Evolutionary conservation across 345 rosid species (phyloP).

Genomic region (Cardamine chenopodiifolia): DNA sequence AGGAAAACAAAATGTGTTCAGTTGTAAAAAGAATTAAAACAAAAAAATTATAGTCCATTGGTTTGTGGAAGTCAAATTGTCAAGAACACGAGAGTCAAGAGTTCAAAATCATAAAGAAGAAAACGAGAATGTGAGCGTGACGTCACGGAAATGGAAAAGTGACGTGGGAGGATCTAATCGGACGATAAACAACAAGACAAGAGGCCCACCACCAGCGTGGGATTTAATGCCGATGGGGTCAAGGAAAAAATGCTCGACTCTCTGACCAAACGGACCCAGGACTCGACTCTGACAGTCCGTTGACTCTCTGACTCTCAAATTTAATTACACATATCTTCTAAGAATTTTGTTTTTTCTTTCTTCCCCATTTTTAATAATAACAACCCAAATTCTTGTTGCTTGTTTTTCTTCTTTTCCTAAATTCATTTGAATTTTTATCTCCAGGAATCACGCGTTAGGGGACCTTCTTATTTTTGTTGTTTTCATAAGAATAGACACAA

Average conservation of each 20-base stretch:
- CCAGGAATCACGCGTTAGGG: slow-evolving; percentile 32
- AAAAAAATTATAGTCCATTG: not conserved
- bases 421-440: not conserved
- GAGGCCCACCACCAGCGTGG: slow-evolving; percentile 70
- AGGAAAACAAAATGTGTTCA: not conserved
- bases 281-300: slow-evolving; percentile 47
- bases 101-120: not conserved
- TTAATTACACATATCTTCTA: slow-evolving; percentile 31
- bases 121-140: slow-evolving; percentile 16
- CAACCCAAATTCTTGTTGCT: slow-evolving; percentile 2
- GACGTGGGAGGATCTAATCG: slow-evolving; percentile 28
- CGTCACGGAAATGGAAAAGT: slow-evolving; percentile 17
- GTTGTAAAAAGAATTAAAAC: not conserved
- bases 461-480: slow-evolving; percentile 22
- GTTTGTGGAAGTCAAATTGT: not conserved
- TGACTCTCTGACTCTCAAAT: slow-evolving; percentile 59
- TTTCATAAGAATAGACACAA: not conserved
- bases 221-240: slow-evolving; percentile 49
- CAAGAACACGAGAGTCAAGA: not conserved
- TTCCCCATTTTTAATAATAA: not conserved
- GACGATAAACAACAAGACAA: slow-evolving; percentile 34
- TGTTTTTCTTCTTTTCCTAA: not conserved
- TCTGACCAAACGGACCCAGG: slow-evolving; percentile 50
- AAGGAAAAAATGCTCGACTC: slow-evolving; percentile 44
- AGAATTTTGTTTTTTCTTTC: not conserved